Evolutionary conservation across 371 early-diverging fungal genomes (phyloP).

Genomic region (Mortierella sp.): DNA sequence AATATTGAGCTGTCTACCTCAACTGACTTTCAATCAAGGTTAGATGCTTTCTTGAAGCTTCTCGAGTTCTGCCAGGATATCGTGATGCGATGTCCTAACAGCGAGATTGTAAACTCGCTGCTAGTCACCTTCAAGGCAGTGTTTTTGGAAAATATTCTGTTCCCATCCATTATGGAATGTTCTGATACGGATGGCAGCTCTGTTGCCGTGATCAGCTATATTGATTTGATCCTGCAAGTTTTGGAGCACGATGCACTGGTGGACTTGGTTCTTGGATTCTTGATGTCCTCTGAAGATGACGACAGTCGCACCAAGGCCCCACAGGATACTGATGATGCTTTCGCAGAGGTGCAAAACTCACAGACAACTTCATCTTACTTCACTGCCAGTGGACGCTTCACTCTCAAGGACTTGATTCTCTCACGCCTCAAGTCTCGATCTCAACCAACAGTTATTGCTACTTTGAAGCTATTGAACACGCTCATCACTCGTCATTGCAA

Average conservation of each 20-base stretch:
- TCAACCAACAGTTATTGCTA: constrained; percentile 83
- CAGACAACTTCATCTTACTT: constrained; percentile 62
- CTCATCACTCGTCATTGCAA: constrained; percentile 83
- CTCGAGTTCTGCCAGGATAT: constrained; percentile 90
- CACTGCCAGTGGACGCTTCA: constrained; percentile 72
- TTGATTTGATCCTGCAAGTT: constrained; percentile 83
- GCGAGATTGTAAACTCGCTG: constrained; percentile 73
- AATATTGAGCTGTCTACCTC: constrained; percentile 68
- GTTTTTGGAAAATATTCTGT: constrained; percentile 89
- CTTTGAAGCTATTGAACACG: constrained; percentile 83
- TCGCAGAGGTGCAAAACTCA: constrained; percentile 48
- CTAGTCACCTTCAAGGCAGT: constrained; percentile 76
- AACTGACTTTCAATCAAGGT: constrained; percentile 76
- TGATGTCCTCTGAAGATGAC: constrained; percentile 78
- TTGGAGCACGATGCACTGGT: constrained; percentile 82
- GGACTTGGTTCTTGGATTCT: constrained; percentile 78
- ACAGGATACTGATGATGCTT: constrained; percentile 35
- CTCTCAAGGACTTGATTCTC: constrained; percentile 83
- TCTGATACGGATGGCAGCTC: constrained; percentile 94
- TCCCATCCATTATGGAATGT: constrained; percentile 87
- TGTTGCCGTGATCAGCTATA: constrained; percentile 90
- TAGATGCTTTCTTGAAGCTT: constrained; percentile 83
- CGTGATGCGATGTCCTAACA: constrained; percentile 82
- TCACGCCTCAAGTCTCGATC: constrained; percentile 80
- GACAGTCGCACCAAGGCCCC: constrained; percentile 14